These are phyloP conservation scores for Candolleomyces aberdarensis DNA, from an alignment of 768 basidiomycete species.

Conservation along the genomic window DNA sequence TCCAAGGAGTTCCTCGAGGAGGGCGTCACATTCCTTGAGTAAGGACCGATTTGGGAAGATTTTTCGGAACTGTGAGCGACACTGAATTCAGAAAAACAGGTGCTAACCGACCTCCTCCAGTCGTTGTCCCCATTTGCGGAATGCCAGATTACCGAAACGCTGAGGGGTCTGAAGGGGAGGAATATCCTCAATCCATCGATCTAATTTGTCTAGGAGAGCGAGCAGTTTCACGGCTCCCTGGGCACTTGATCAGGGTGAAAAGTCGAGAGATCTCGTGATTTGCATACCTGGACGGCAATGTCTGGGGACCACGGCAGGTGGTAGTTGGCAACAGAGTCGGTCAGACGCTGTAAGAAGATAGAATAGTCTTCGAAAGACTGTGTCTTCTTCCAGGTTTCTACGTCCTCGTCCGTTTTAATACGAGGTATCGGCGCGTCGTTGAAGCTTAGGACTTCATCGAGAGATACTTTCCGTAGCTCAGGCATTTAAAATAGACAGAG, in stretches of 20 bases:
- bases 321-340: conserved; percentile 71
- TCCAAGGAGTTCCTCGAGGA: conserved; percentile 50
- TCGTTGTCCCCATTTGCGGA: conserved; percentile 77
- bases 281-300: conserved; percentile 32
- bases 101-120: conserved; percentile 62
- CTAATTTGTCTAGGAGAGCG: conserved; percentile 60
- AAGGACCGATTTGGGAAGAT: conserved; percentile 6
- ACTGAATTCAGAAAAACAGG: conserved; percentile 5
- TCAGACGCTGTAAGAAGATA: conserved; percentile 72
- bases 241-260: conserved; percentile 6
- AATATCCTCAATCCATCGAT: conserved; percentile 76
- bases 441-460: conserved; percentile 15
- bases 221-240: conserved; percentile 52
- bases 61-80: conserved; percentile 4
- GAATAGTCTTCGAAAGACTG: conserved; percentile 72
- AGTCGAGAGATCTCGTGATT: conserved; percentile 1
- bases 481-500: neutral
- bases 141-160: conserved; percentile 90
- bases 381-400: conserved; percentile 68
- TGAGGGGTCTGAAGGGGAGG: conserved; percentile 74
- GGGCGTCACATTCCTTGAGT: conserved; percentile 47
- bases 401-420: conserved; percentile 72
- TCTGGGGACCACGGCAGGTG: conserved; percentile 42
- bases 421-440: conserved; percentile 39
- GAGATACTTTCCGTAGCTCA: conserved; percentile 26